phyloP scores from a whole-genome alignment of 495 filamentous ascomycete genomes.

The Evansstolkia leycettana region DNA sequence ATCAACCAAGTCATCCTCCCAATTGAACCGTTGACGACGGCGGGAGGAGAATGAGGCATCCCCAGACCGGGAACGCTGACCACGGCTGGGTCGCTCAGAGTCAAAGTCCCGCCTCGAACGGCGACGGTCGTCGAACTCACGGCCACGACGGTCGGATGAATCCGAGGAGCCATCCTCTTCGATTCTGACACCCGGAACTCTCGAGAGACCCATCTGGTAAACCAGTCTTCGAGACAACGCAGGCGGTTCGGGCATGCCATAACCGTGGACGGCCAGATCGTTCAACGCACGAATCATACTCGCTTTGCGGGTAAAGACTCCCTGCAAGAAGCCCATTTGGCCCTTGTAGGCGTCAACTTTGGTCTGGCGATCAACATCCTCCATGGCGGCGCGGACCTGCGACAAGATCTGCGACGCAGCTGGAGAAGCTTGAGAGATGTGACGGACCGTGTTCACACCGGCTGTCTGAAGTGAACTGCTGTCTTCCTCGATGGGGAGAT shows the following conservation, averaged over 20 bases:
- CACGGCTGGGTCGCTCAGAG: no score
- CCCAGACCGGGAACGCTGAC: no score
- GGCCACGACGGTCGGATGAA: no score
- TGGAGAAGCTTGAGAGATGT: conserved; percentile 11
- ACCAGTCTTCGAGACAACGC: background rate
- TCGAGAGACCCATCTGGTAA: background rate
- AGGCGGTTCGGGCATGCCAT: conserved; percentile 49
- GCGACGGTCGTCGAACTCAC: no score
- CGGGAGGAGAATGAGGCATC: no score
- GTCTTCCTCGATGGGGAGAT: conserved; percentile 56
- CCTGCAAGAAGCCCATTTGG: conserved; percentile 26
- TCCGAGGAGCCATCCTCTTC: no score
- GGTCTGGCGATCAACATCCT: conserved; percentile 13
- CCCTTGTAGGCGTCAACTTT: conserved; percentile 44
- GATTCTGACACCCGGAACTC: background rate
- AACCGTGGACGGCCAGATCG: conserved; percentile 44
- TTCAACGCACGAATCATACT: conserved; percentile 45
- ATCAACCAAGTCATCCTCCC: no score
- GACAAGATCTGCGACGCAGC: conserved; percentile 20
- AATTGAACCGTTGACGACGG: no score
- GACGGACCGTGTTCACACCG: conserved; percentile 36
- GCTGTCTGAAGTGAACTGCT: conserved; percentile 35
- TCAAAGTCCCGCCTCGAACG: no score
- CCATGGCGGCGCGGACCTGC: conserved; percentile 23
- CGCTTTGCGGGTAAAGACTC: conserved; percentile 17